Base-by-base conservation (phyloP, 768 basidiomycete species). In the Amanita brunnescens region DNA sequence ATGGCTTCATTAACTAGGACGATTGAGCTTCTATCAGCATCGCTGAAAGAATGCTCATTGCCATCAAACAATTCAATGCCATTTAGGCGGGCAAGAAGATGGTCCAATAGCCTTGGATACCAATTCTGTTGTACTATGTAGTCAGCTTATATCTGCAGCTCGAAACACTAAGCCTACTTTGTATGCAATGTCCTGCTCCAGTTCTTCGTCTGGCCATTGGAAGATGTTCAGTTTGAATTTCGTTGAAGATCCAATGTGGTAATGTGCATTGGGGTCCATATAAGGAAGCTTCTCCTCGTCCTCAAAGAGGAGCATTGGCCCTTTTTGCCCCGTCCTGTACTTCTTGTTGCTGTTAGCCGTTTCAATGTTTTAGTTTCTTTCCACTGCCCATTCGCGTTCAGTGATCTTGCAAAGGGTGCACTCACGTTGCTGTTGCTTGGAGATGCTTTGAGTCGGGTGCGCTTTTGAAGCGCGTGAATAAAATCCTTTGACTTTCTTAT, bases 401-500 rank as follows among this genome's bases (percentile, higher is more conserved):
- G 24, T 12, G 1, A 35, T 18, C 6, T 47, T 46, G 13, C 20
- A 6, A 12, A 46, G 20, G 0, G 24, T 14, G 3, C 24, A 6
- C 21, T 48, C 30, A 5, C 37, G 43, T 7, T 26, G 5, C 8
- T 45, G 26, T 6, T 58, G 43, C 18, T 57, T 54, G 1, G 47
- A 41, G 6, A 62, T 39, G 47, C 57, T 62, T 0, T 20, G 21
- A 0, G 40, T 13, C 5, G 60, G 29, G 20, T 58, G n/a, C 58
- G 53, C 0, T 49, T 71, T 72, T 55, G 65, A 67, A 2, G 65
- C 66, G 0, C 59, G 54, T 1, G 54, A 23, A 40, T 70, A 76
- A 38, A 62, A 68, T 0, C 51, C 37, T 53, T 77, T 76, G 12
- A 63, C 60, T 0, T 42, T 54, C 0, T 60, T 54, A 47, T 77